A percentile compares a stretch with the other conserved stretches of the same genome.
phyloP scores from a whole-genome alignment of 2,329 filamentous ascomycete species.

The Aspergillus fructus region DNA sequence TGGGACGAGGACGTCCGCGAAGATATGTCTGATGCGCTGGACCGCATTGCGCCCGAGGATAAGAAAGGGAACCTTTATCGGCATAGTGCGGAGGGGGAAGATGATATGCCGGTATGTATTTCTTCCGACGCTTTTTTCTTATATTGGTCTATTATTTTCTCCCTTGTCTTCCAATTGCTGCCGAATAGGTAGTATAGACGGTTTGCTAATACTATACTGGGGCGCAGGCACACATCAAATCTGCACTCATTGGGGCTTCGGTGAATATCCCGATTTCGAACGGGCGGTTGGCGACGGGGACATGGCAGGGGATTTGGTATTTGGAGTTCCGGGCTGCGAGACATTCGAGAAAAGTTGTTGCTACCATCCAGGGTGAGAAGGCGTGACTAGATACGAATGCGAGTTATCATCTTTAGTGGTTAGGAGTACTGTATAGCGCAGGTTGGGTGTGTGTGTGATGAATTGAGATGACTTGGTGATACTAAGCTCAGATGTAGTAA shows the following conservation, averaged over 20 bases:
- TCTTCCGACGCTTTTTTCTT: neutral
- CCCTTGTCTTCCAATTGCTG: too few relatives aligned
- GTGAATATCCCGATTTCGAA: conserved; percentile 89
- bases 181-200: neutral
- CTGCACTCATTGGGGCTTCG: conserved; percentile 81
- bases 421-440: neutral
- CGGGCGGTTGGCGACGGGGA: conserved; percentile 69
- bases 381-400: conserved; percentile 23
- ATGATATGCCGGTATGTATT: conserved; percentile 84
- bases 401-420: neutral
- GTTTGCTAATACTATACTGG: neutral
- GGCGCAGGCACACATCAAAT: conserved; percentile 82
- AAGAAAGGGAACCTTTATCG: conserved; percentile 74
- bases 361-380: conserved; percentile 90
- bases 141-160: neutral
- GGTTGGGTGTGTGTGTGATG: neutral
- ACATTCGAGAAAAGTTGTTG: conserved; percentile 79
- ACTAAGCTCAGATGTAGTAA: neutral
- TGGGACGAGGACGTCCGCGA: conserved; percentile 78
- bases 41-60: conserved; percentile 84
- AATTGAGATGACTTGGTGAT: neutral
- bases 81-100: conserved; percentile 80
- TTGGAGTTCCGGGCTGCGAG: conserved; percentile 78
- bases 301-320: conserved; percentile 79
- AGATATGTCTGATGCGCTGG: conserved; percentile 92